Evolutionary conservation across 129 eudicot genomes (phyloP), one percentile per base, ranked within the genome.

Genomic region (Solidago caesia): DNA sequence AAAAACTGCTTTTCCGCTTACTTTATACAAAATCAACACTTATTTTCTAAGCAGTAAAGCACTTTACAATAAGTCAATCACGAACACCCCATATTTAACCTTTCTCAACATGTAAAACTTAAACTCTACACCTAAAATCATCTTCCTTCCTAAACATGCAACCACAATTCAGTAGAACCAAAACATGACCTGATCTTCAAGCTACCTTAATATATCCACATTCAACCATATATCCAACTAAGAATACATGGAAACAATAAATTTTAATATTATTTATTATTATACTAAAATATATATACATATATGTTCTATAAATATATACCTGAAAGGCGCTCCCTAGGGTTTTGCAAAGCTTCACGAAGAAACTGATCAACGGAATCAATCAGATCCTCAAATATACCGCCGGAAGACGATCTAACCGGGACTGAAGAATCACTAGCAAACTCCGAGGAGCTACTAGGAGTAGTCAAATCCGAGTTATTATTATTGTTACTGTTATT

Each of bases 341-440:
- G 97, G 86, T 95, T 95, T 77, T 95, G 96, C 51, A 95, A 70
- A 64, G 99, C 99, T 77, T 95, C 99, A 15, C 97, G 91, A 62
- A 95, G 89, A 70, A 95, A 95, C 87, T 91, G 97, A 89, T 95
- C 99, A 57, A 95, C 96, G 4, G 91, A 87, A 74, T 85, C 86
- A 2, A 88, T 76, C 74, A 85, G 80, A 80, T 85, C 93, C 0
- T 93, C 96, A 41, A 93, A 74, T 25, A 79, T 68, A 8, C 79
- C 84, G 9, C 72, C 80, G 39, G 82, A 78, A 4, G 82, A 78
- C 4, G 82, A 78, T 73, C 73, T 44, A 58, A 65, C 66, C 52
- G 81, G 73, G 5, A 56, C 15, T 41, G 76, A 63, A 1, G 73
- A 71, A 72, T 63, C 80, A 51, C 75, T 52, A 62, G 67, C 77